Evolutionary conservation across 1,139 yeast genomes (phyloP).

Genomic region (Pichia sp.): DNA sequence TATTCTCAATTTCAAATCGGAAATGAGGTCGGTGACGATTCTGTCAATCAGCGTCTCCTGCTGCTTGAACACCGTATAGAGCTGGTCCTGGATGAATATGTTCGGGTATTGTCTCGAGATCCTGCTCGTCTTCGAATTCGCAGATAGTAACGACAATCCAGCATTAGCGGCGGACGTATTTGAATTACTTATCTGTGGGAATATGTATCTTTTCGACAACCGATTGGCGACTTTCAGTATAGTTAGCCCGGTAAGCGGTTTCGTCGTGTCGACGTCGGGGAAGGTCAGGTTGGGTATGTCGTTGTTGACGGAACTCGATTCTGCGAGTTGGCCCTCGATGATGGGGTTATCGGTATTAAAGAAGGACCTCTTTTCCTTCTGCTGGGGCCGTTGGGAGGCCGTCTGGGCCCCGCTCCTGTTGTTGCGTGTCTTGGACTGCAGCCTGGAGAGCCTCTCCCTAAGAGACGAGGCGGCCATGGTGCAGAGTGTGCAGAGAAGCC

Average conservation of each 20-base stretch:
- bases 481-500: neutral
- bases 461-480: neutral
- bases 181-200: constrained; percentile 9
- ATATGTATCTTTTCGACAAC: constrained; percentile 4
- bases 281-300: constrained; percentile 2
- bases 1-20: constrained; percentile 32
- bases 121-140: constrained; percentile 12
- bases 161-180: neutral
- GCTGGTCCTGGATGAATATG: constrained; percentile 28
- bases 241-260: neutral
- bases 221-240: constrained; percentile 1
- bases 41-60: constrained; percentile 44
- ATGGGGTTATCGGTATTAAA: constrained; percentile 7
- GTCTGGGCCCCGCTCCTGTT: neutral
- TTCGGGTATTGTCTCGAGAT: constrained; percentile 34
- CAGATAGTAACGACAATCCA: constrained; percentile 1
- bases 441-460: constrained; percentile 2
- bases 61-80: constrained; percentile 31
- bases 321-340: neutral
- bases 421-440: constrained; percentile 6
- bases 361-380: constrained; percentile 6
- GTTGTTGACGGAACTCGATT: no score
- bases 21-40: constrained; percentile 33
- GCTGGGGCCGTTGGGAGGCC: neutral
- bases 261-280: constrained; percentile 5